A percentile compares a stretch with the other conserved stretches of the same genome.
phyloP scores from a whole-genome alignment of 1,139 yeast genomes.

The Kodamaea ohmeri region DNA sequence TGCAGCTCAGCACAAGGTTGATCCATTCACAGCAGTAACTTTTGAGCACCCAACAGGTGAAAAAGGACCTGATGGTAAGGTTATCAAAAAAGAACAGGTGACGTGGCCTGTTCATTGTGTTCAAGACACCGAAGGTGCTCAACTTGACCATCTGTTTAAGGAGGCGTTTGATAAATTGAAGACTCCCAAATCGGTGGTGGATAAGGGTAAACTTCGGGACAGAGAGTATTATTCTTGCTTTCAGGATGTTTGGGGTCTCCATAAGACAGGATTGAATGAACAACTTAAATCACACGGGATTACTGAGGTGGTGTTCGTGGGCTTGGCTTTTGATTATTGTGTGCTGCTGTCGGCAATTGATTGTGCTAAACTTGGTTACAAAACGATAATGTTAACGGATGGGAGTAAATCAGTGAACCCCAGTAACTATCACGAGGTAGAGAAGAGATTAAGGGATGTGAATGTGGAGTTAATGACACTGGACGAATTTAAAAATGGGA shows the following conservation, averaged over 20 bases:
- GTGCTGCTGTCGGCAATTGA: slow-evolving; percentile 76
- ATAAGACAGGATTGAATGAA: slow-evolving; percentile 62
- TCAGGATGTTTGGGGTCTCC: slow-evolving; percentile 70
- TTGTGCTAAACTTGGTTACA: slow-evolving; percentile 57
- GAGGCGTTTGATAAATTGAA: slow-evolving; percentile 23
- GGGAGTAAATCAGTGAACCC: slow-evolving; percentile 42
- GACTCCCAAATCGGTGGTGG: slow-evolving; percentile 43
- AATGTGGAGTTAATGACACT: slow-evolving; percentile 21
- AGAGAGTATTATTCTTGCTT: slow-evolving; percentile 92
- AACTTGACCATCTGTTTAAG: slow-evolving; percentile 49
- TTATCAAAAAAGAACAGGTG: slow-evolving; percentile 32
- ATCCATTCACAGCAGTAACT: slow-evolving; percentile 50
- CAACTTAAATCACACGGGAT: slow-evolving; percentile 45
- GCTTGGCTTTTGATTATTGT: slow-evolving; percentile 84
- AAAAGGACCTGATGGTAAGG: slow-evolving; percentile 2
- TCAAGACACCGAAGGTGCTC: slow-evolving; percentile 65
- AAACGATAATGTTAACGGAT: slow-evolving; percentile 57
- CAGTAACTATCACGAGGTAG: slow-evolving; percentile 28
- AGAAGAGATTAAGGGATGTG: slow-evolving; percentile 24
- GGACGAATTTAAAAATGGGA: slow-evolving; percentile 1
- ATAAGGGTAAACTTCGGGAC: slow-evolving; percentile 68
- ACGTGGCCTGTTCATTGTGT: slow-evolving; percentile 95
- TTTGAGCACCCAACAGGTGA: slow-evolving; percentile 51
- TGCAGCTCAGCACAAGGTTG: slow-evolving; percentile 61
- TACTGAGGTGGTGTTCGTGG: slow-evolving; percentile 68